Evolutionary conservation across 2,329 filamentous ascomycete species (phyloP).

Genomic region (Paracamarosporium sp.): DNA sequence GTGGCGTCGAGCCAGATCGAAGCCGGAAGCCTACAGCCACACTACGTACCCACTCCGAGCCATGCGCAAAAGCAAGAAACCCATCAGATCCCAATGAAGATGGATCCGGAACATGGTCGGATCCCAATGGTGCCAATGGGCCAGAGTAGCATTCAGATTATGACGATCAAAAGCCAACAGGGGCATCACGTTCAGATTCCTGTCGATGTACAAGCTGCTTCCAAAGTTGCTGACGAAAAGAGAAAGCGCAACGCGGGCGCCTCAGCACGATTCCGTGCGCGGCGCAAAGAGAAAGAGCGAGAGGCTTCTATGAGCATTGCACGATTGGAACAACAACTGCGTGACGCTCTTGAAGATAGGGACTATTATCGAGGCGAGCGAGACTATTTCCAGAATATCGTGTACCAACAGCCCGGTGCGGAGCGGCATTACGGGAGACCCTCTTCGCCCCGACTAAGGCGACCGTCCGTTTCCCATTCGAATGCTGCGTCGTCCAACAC

Average conservation of each 20-base stretch:
- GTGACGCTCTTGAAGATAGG: constrained; percentile 71
- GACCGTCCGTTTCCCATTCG: constrained; percentile 37
- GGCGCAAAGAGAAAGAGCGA: constrained; percentile 82
- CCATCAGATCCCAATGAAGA: constrained; percentile 41
- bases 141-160: constrained; percentile 59
- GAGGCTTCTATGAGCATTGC: constrained; percentile 74
- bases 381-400: constrained; percentile 66
- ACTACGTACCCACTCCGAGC: constrained; percentile 22
- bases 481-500: constrained; percentile 34
- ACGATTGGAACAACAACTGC: constrained; percentile 71
- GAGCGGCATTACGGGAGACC: constrained; percentile 55
- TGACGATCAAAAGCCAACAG: constrained; percentile 60
- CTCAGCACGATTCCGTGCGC: constrained; percentile 79
- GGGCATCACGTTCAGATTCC: constrained; percentile 65
- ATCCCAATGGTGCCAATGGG: constrained; percentile 55
- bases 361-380: constrained; percentile 78
- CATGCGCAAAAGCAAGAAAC: constrained; percentile 29
- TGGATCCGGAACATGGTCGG: constrained; percentile 45
- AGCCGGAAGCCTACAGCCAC: constrained; percentile 38
- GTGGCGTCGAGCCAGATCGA: constrained; percentile 42
- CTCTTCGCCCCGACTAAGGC: constrained; percentile 49
- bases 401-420: constrained; percentile 64
- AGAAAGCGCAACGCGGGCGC: constrained; percentile 84
- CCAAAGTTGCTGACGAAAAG: constrained; percentile 84
- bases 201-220: constrained; percentile 82